Base-by-base conservation (phyloP, 805 yeast genomes). In the Spathaspora gorwiae region DNA sequence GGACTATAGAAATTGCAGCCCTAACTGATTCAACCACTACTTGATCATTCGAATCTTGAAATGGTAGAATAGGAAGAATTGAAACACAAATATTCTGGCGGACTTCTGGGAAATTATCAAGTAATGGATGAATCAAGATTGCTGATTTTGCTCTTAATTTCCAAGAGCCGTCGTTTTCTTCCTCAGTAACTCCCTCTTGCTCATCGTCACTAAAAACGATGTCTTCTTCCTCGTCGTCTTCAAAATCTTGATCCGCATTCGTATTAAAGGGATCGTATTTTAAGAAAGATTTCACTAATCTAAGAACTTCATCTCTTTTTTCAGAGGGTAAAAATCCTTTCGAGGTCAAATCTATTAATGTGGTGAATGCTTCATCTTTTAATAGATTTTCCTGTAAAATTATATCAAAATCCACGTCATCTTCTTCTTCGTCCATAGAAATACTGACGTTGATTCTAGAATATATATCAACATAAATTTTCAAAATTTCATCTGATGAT, bases 71-170 rank as follows among this genome's bases (percentile, higher is more conserved):
- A 8, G 38, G 47, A 12, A 29, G 41, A 13, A 45, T 37, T 12
- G 27, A 13, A 15, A 41, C 48, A 14, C 47, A 40, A 19, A 51
- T 31, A 5, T 32, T 19, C 3, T 45, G 49, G 4, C 59, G 33
- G 19, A 42, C 44, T 6, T 39, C 35, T 2, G 82, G 78, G 42
- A 65, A 67, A 1, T 56, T 51, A 2, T 54, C 55, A n/a, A 76
- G 61, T 11, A 54, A 39, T 7, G 47, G 36, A 15, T 70, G 59
- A 7, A 76, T 54, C 31, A 81, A 54, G 29, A 62, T 64, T 6
- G 78, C 69, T 0, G 87, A 64, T 43, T 73, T 75, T 36, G 78
- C 66, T 47, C 94, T 67, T 14, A 86, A 62, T 50, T 78, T 82
- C 85, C 90, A 83, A 7, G 69, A 63, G 7, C 68, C 73, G 43